Base-by-base conservation (phyloP, 1,284 basidiomycete species). In the Rhizoctonia solani region DNA sequence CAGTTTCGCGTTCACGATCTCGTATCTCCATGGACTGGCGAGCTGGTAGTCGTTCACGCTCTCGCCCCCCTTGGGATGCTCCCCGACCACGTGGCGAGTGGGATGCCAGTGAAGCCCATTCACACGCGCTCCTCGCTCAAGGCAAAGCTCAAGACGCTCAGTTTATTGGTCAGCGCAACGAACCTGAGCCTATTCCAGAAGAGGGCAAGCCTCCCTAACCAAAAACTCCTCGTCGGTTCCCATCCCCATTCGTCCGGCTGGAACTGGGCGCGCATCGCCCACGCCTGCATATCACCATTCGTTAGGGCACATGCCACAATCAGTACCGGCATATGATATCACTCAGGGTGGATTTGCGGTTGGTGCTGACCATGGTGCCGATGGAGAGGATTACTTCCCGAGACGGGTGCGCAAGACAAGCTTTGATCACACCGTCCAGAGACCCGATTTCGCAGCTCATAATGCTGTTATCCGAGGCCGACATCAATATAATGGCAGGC, bases 1-100 rank as follows among this genome's bases (percentile, higher is more conserved):
- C 72, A 44, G 75, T 73, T 66, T 76, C 73, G 54, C 74, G 75
- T 66, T 75, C 72, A 27, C 73, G 75, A 8, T 77, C 72, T 76
- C 82, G 67, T 19, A 75, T 70, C 39, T 81, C 83, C 42, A 97
- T 98, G 90, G 96, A 98, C 75, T 98, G 95, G 94, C 85, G 94
- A 49, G 89, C 90, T 19, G 87, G 93, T 74, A 95, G 92, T 74
- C 86, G 95, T 69, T 97, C 95, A 14, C 85, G 95, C 70, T 98
- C 96, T 23, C 88, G 95, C 27, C 89, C 92, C 74, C 90, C 92
- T 0, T 80, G 81, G 76, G 81, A 81, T 59, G 90, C 90, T 14
- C 59, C 59, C 23, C 34, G 37, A 21, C 52, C 50, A 46, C 59
- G 30, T 4, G 42, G 58, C 6, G 88, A 89, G 91, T 76, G 92